Evolutionary conservation across 164 flowering plant genomes (phyloP).

Genomic region (Magnolia kwangsiensis): DNA sequence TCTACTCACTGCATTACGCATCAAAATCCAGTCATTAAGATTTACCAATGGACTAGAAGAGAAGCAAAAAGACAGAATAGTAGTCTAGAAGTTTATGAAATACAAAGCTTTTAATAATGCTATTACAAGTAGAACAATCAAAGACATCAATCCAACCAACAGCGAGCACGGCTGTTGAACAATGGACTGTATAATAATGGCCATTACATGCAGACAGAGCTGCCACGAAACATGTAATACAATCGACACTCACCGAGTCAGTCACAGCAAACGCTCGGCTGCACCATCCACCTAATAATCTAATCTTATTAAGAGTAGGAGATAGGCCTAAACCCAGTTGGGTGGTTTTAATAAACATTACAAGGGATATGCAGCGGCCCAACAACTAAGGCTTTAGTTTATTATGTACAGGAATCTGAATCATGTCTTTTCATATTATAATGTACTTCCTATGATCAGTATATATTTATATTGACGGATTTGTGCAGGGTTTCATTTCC

Average conservation of each 20-base stretch:
- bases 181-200: slow-evolving; percentile 19
- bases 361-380: slow-evolving; percentile 5
- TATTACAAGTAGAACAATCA: slow-evolving; percentile 14
- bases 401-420: slow-evolving; percentile 55
- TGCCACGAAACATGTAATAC: slow-evolving; percentile 7
- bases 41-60: not conserved
- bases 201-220: slow-evolving; percentile 17
- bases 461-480: slow-evolving; percentile 4
- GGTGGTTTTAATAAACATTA: slow-evolving; percentile 9
- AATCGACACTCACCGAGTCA: slow-evolving; percentile 21
- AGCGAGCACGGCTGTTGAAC: slow-evolving; percentile 2
- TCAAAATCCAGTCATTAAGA: no score
- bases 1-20: no score
- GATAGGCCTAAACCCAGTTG: slow-evolving; percentile 13
- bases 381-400: slow-evolving; percentile 30
- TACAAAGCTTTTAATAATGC: not conserved
- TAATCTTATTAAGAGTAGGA: slow-evolving; percentile 16
- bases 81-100: not conserved
- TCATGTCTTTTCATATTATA: slow-evolving; percentile 13
- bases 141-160: slow-evolving; percentile 14
- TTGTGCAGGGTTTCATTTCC: slow-evolving; percentile 51
- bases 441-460: slow-evolving; percentile 24
- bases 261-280: slow-evolving; percentile 20
- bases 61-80: not conserved
- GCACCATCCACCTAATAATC: slow-evolving; percentile 18